Base-by-base conservation (phyloP, 306 rosid species). In the Trichosanthes cucumerina region DNA sequence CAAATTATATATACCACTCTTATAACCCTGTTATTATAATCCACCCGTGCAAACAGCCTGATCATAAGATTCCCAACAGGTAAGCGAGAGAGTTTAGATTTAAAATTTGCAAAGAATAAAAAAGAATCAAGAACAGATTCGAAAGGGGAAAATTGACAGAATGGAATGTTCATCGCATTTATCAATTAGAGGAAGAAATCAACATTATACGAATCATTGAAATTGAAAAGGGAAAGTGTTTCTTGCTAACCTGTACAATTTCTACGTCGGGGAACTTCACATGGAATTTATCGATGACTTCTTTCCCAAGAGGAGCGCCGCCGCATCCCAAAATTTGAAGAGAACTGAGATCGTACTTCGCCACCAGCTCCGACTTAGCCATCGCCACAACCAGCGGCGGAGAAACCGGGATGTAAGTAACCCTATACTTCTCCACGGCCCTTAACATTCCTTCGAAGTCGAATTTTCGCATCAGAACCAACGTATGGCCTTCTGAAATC, bases 291-390 rank as follows among this genome's bases (percentile, higher is more conserved):
- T 80, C 87, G 2, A 84, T 81, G 6, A 85, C 85, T 80, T 89
- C 92, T 78, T 85, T 85, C 0, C 91, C 90, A 5, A 94, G 93
- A 53, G 98, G 97, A 2, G 98, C 97, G 18, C 97, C 98, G 58
- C 97, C 95, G 69, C 84, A 77, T 2, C 90, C 88, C 2, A 93
- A 64, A 9, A 76, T 0, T 21, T 26, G 83, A 4, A 92, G 84
- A 83, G 97, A 92, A 71, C 94, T 89, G 15, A 93, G 83, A 50
- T 92, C 92, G 19, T 90, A 92, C 65, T 82, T 89, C 8, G 49
- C 71, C 2, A 71, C 82, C 76, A 92, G 16, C 69, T 89, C 96
- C 58, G 96, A 94, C 83, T 94, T 92, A 9, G 66, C 75, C 75
- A 94, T 77, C 26, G 92, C 92, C 86, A 89, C 87, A 78, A 94